phyloP scores from a whole-genome alignment of 371 early-diverging fungal genomes.

The Mortierella sp. region DNA sequence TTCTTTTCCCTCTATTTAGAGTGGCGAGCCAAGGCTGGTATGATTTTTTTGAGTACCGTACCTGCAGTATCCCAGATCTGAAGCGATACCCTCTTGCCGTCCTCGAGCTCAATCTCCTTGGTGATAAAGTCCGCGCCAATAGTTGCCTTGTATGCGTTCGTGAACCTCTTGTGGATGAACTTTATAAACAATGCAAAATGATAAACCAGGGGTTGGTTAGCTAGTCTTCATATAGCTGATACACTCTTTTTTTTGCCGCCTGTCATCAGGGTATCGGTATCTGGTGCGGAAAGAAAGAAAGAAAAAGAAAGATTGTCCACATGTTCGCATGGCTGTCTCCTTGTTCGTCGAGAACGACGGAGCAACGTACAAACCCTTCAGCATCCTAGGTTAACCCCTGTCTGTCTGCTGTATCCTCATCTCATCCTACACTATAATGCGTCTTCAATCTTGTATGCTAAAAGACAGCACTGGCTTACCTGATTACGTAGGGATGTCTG shows the following conservation, averaged over 20 bases:
- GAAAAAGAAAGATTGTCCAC: background rate
- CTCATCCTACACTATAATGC: background rate
- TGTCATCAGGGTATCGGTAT: too few relatives aligned
- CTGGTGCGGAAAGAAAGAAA: too few relatives aligned
- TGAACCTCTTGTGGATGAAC: slow-evolving; percentile 94
- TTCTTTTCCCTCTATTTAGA: too few relatives aligned
- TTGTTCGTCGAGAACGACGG: too few relatives aligned
- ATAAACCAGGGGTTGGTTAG: background rate
- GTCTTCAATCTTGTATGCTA: background rate
- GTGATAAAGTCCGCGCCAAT: slow-evolving; percentile 98
- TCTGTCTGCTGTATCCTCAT: background rate
- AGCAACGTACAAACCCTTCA: too few relatives aligned
- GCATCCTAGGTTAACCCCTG: too few relatives aligned
- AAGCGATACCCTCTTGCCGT: slow-evolving; percentile 76
- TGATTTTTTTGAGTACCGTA: slow-evolving; percentile 2
- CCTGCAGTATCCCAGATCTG: slow-evolving; percentile 85
- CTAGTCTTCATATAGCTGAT: too few relatives aligned
- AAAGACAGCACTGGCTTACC: slow-evolving; percentile 13
- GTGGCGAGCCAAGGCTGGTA: background rate
- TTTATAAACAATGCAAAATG: slow-evolving; percentile 56
- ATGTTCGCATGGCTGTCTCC: background rate
- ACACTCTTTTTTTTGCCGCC: too few relatives aligned
- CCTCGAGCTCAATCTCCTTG: slow-evolving; percentile 86
- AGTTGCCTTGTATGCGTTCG: slow-evolving; percentile 97
- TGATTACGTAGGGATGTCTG: slow-evolving; percentile 55